These are phyloP conservation scores for Anethum foeniculum DNA, from an alignment of 140 eudicot species.

Conservation along the genomic window DNA sequence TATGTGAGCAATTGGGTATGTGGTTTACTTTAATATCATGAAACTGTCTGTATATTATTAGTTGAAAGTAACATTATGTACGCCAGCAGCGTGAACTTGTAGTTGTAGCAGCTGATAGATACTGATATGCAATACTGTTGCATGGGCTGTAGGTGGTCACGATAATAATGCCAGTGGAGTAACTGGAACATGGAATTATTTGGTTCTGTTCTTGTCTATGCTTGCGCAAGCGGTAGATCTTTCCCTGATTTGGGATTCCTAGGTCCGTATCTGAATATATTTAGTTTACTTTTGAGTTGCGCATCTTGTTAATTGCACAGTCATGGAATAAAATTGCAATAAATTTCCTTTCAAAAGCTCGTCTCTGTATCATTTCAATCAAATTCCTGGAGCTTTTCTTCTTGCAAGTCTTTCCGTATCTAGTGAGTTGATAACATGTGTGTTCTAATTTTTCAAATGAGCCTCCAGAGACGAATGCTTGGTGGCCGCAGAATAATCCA, in stretches of 20 bases:
- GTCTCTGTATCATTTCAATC: neutral
- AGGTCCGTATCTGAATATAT: neutral
- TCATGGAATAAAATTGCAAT: neutral
- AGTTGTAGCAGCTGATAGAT: neutral
- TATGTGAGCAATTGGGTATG: neutral
- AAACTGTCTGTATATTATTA: neutral
- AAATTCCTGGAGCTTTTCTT: neutral
- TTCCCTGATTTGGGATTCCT: neutral
- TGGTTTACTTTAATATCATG: neutral
- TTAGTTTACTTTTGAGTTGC: neutral
- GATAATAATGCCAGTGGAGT: neutral
- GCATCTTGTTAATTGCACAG: neutral
- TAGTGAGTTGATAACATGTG: neutral
- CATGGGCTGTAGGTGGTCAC: neutral
- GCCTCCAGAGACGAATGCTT: neutral
- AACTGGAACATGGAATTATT: neutral
- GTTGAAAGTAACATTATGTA: too few species aligned
- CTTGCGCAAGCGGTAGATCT: neutral
- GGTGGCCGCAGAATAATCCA: neutral
- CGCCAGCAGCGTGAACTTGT: neutral
- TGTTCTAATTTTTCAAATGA: neutral
- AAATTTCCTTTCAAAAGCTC: neutral
- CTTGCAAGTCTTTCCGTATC: neutral
- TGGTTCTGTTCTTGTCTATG: neutral
- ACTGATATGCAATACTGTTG: neutral